Evolutionary conservation across 2,329 filamentous ascomycete genomes (phyloP).

Genomic region (Pezicula carpinea): DNA sequence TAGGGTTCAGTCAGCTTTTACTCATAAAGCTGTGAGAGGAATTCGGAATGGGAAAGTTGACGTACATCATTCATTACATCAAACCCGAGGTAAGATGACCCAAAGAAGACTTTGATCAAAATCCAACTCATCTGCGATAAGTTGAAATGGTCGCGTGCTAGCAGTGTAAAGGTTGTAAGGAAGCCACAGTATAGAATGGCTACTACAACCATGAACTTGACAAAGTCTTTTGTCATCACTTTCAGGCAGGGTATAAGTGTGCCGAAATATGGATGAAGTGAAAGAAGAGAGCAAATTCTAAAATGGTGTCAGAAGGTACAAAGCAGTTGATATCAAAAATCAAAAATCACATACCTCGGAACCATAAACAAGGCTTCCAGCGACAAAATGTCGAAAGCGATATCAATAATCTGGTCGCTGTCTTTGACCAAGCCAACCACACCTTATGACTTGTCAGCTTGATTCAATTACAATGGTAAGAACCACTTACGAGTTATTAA

Average conservation of each 20-base stretch:
- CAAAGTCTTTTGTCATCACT: conserved; percentile 89
- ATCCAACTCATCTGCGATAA: conserved; percentile 69
- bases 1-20: conserved; percentile 1
- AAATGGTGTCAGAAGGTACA: conserved; percentile 5
- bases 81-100: conserved; percentile 71
- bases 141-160: conserved; percentile 66
- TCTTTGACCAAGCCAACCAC: conserved; percentile 60
- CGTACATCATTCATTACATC: conserved; percentile 55
- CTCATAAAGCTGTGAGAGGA: conserved; percentile 27
- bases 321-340: too few species aligned
- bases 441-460: conserved; percentile 39
- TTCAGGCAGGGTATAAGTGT: conserved; percentile 86
- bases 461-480: background rate
- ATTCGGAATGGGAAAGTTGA: conserved; percentile 10
- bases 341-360: conserved; percentile 45
- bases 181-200: conserved; percentile 83
- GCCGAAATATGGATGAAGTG: conserved; percentile 85
- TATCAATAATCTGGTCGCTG: conserved; percentile 61
- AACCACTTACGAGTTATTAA: conserved; percentile 62
- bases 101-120: conserved; percentile 77
- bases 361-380: conserved; percentile 88
- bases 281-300: conserved; percentile 80
- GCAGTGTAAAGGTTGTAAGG: conserved; percentile 76
- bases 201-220: conserved; percentile 78
- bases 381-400: conserved; percentile 84